phyloP scores from a whole-genome alignment of 306 rosid genomes.

The Rosa lucieae region DNA sequence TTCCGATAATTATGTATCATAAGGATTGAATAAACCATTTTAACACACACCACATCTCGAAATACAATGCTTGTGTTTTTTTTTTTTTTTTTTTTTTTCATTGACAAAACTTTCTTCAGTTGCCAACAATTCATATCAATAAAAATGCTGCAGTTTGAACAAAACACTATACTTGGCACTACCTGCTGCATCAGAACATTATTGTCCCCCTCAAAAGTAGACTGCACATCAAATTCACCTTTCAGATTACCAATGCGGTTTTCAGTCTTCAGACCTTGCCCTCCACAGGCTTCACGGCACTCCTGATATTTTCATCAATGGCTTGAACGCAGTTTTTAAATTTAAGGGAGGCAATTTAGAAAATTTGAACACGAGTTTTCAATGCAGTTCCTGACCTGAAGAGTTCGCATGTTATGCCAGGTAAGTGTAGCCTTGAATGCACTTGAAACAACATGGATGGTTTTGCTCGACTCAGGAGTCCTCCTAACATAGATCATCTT shows the following conservation, averaged over 20 bases:
- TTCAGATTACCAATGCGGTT: slow-evolving; percentile 75
- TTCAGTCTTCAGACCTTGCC: slow-evolving; percentile 89
- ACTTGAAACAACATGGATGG: slow-evolving; percentile 83
- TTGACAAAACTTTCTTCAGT: neutral
- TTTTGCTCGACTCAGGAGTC: slow-evolving; percentile 67
- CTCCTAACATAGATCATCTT: slow-evolving; percentile 67
- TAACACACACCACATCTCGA: neutral
- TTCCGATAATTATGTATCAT: neutral
- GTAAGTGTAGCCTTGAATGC: slow-evolving; percentile 81
- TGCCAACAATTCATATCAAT: neutral
- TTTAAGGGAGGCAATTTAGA: slow-evolving; percentile 13
- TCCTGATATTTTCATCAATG: slow-evolving; percentile 51
- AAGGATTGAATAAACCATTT: neutral
- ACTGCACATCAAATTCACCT: slow-evolving; percentile 85
- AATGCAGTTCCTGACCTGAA: slow-evolving; percentile 58
- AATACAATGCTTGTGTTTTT: neutral
- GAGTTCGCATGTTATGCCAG: slow-evolving; percentile 89
- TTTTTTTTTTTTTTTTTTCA: too few species aligned
- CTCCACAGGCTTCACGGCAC: slow-evolving; percentile 97
- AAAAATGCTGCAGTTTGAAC: neutral
- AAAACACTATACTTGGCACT: slow-evolving; percentile 3
- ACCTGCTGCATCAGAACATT: slow-evolving; percentile 99
- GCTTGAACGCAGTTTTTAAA: neutral
- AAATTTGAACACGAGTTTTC: neutral
- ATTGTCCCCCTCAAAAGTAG: slow-evolving; percentile 99